Evolutionary conservation across 805 yeast genomes (phyloP), one percentile per base, ranked within the genome.

Genomic region (Kodamaea leandrae): DNA sequence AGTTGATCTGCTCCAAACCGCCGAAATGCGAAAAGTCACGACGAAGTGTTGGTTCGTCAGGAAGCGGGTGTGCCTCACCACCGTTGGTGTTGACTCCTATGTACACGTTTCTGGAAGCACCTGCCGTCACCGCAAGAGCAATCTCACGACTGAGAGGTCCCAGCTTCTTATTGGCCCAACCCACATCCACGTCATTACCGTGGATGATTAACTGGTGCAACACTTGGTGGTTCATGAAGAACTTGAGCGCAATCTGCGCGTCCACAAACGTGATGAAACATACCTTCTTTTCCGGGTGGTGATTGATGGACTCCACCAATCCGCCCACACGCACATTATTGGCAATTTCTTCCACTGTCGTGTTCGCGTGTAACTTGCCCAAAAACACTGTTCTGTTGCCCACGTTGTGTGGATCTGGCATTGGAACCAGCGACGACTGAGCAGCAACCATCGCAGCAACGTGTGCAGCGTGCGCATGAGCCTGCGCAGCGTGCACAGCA

Each of bases 81-180:
- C 20, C 30, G 26, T 45, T 27, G 25, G 72, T 66, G 45, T 70
- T 74, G 39, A 80, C 61, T 26, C 91, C 89, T 44, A 85, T 78
- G 58, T 85, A 85, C 12, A 85, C 77, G 55, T 85, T 85, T 66
- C 95, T 74, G 23, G 86, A 78, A 2, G 90, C 91, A 21, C 90
- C 89, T 2, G 76, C 74, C 2, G 85, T 76, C 2, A 83, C 86
- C 2, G 87, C 87, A 33, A 76, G 59, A 1, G 80, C 64, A 32
- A 85, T 70, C 2, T 73, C 69, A 32, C 77, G 69, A 25, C 72
- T 71, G 23, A 84, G 53, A 0, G 84, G 80, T 1, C 90, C 89
- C 12, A 83, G 68, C 50, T 79, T 80, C 29, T 77, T 75, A 28
- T 82, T 68, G 16, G 74, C 87, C 91, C 91, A 85, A 9, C 86